Evolutionary conservation across 805 yeast genomes (phyloP), one percentile per base, ranked within the genome.

Genomic region (Yamadazyma tumulicola): DNA sequence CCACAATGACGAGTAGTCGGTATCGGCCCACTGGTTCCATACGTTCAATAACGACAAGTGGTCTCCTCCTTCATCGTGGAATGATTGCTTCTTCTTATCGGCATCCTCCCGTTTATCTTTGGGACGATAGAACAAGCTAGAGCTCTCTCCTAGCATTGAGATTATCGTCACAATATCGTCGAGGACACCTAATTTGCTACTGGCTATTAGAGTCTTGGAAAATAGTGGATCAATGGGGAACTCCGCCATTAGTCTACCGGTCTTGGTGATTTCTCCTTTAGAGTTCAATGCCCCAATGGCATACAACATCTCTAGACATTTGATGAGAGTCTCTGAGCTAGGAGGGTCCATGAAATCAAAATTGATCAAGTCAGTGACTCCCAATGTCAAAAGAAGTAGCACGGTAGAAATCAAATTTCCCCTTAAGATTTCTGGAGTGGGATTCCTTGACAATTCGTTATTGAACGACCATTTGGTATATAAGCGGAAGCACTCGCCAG

Each of bases 301-400:
- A 55, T 86, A 91, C n/a, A 93, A 61, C 32, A 85, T 72, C 42
- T 87, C 93, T 23, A 91, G 61, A 0, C 96, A 81, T 35, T 80
- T 77, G 10, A 84, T 74, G 46, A 94, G 61, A 0, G 93, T 67
- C 19, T 78, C 79, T 2, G 80, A 64, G 2, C 85, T 75, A 1
- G 99, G 99, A 6, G 86, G 77, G 52, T 93, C 98, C 79, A 93
- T 74, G 49, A 93, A 87, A 35, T 91, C 96, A 54, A 93, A 89
- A 36, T 77, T 74, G 18, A 89, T 56, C 39, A 93, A 57, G 52
- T 93, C 95, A 19, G 79, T 78, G 24, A 93, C 79, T 0, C 97
- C 97, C 52, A 93, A 65, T 0, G 95, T 85, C 35, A 89, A 67
- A 34, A 93, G 63, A 40, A 87, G 61, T 20, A 93, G 62, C 3